Conservation (phyloP, 805 yeast genomes). For the Kurtzmaniella fragi region DNA sequence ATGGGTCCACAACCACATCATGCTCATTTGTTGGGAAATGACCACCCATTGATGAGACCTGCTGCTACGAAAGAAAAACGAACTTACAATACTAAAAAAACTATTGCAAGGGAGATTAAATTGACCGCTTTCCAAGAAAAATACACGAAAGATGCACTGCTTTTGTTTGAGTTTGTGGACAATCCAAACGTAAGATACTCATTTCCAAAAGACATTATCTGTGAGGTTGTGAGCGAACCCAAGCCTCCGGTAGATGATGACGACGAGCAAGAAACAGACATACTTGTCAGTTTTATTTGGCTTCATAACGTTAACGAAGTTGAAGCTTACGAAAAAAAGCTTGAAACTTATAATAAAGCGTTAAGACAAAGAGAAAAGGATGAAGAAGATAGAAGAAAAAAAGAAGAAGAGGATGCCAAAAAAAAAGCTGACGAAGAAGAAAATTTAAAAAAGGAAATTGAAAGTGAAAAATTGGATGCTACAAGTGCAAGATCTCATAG, state of each 20-base stretch:
- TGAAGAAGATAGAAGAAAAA: constrained; percentile 16
- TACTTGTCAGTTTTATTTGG: constrained; percentile 45
- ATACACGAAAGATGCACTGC: constrained; percentile 60
- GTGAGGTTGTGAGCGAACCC: constrained; percentile 44
- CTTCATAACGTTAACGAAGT: constrained; percentile 48
- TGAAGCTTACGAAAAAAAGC: constrained; percentile 37
- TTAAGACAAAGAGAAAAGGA: constrained; percentile 22
- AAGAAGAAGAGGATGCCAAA: constrained; percentile 19
- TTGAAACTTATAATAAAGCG: constrained; percentile 23
- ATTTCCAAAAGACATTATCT: constrained; percentile 71
- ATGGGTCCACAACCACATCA: constrained; percentile 58
- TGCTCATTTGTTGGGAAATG: constrained; percentile 21
- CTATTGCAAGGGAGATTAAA: constrained; percentile 42
- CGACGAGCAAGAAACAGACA: constrained; percentile 24
- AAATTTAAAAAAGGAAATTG: constrained; percentile 11
- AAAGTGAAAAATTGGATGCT: constrained; percentile 2
- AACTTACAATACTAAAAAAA: constrained; percentile 1
- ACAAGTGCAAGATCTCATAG: constrained; percentile 11
- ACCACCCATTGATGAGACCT: constrained; percentile 4
- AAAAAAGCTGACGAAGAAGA: constrained; percentile 21
- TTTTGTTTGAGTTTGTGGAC: constrained; percentile 83
- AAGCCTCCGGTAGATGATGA: constrained; percentile 17
- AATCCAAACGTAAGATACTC: constrained; percentile 68
- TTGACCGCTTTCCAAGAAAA: constrained; percentile 75
- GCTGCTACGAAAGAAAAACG: constrained; percentile 12